Conservation (phyloP, 495 filamentous ascomycete genomes). For the Xylaria castorea region DNA sequence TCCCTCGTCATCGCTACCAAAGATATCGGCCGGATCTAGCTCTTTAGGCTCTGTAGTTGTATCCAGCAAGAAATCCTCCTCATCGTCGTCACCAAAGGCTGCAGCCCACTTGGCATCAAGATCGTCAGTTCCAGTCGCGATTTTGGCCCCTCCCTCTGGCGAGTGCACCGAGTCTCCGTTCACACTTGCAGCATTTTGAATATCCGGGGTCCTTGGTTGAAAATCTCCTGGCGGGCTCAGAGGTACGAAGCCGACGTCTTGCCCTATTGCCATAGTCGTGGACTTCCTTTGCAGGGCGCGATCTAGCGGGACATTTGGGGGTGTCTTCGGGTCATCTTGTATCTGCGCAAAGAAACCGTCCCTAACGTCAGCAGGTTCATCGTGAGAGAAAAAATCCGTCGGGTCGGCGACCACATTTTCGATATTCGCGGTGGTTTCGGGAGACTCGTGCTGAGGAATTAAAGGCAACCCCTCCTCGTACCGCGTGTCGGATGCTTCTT, state of each 20-base stretch:
- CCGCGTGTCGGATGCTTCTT: constrained; percentile 53
- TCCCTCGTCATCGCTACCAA: constrained; percentile 75
- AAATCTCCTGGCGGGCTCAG: constrained; percentile 38
- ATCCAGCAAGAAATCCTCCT: constrained; percentile 60
- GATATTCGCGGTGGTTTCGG: constrained; percentile 19
- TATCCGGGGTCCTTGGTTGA: constrained; percentile 28
- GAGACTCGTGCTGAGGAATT: constrained; percentile 46
- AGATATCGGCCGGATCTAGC: constrained; percentile 62
- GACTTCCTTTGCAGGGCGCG: constrained; percentile 62
- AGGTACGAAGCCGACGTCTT: constrained; percentile 38
- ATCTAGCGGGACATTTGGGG: constrained; percentile 31
- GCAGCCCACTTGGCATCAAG: constrained; percentile 84
- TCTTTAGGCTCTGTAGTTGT: constrained; percentile 44
- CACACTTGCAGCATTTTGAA: constrained; percentile 31
- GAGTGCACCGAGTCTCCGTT: constrained; percentile 41
- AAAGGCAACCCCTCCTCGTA: constrained; percentile 68
- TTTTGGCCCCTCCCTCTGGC: constrained; percentile 31
- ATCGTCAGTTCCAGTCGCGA: constrained; percentile 47
- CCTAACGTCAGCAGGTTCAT: constrained; percentile 44
- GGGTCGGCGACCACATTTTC: constrained; percentile 29
- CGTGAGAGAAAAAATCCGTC: constrained; percentile 47
- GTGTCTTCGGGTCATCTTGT: constrained; percentile 28
- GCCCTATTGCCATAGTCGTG: constrained; percentile 61
- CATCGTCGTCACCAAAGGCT: constrained; percentile 80
- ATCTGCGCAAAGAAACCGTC: constrained; percentile 62